A percentile compares a stretch with the other conserved stretches of the same genome.
phyloP scores from a whole-genome alignment of 768 basidiomycete species.

The Lactarius evosmus region DNA sequence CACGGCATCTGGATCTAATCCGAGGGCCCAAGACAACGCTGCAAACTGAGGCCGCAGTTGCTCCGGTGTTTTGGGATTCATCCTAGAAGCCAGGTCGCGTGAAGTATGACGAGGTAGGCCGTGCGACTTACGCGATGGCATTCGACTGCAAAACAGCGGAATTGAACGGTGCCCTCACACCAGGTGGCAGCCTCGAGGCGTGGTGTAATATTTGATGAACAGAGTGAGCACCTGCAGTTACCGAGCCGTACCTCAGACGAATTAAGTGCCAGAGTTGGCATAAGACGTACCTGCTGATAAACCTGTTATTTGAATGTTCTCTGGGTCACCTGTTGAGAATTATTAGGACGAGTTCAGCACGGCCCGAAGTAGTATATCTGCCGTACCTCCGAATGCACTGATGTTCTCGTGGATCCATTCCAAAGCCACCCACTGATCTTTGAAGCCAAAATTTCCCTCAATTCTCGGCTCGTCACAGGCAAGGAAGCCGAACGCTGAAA shows the following conservation, averaged over 20 bases:
- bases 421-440: slow-evolving; percentile 79
- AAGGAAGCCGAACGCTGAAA: slow-evolving; percentile 75
- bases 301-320: slow-evolving; percentile 59
- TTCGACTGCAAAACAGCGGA: slow-evolving; percentile 72
- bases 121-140: slow-evolving; percentile 54
- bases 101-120: background rate
- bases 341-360: background rate
- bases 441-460: slow-evolving; percentile 78
- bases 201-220: slow-evolving; percentile 73
- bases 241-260: background rate
- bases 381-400: slow-evolving; percentile 59
- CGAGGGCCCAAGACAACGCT: slow-evolving; percentile 55
- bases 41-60: slow-evolving; percentile 61
- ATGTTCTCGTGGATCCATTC: slow-evolving; percentile 72
- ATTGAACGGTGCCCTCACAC: slow-evolving; percentile 57
- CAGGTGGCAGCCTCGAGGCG: slow-evolving; percentile 58
- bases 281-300: slow-evolving; percentile 59
- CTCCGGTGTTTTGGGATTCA: slow-evolving; percentile 51
- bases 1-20: slow-evolving; percentile 50
- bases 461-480: slow-evolving; percentile 60
- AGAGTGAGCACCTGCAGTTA: slow-evolving; percentile 58
- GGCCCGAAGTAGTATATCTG: background rate
- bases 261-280: background rate
- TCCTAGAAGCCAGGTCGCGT: slow-evolving; percentile 37
- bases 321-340: slow-evolving; percentile 48